A percentile compares a stretch with the other conserved stretches of the same genome.
Evolutionary conservation across 306 rosid genomes (phyloP).

Genomic region (Arachis hypogaea): DNA sequence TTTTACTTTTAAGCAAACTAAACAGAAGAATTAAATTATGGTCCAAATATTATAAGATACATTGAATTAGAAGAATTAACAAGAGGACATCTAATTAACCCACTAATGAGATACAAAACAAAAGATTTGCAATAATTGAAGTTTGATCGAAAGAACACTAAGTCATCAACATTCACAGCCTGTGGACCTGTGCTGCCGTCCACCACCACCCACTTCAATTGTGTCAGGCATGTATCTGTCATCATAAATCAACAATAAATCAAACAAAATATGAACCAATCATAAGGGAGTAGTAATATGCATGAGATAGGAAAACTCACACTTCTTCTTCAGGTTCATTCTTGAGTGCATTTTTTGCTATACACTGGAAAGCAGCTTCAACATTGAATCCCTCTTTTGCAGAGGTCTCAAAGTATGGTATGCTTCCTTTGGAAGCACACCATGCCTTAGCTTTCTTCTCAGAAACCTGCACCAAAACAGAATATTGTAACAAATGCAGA

Average conservation of each 20-base stretch:
- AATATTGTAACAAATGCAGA: not conserved
- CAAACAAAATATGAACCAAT: not conserved
- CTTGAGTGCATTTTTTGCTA: slow-evolving; percentile 96
- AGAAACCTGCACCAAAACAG: slow-evolving; percentile 62
- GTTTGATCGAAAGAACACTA: slow-evolving; percentile 20
- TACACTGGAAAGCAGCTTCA: slow-evolving; percentile 96
- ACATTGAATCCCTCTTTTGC: slow-evolving; percentile 99
- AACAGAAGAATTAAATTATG: no score
- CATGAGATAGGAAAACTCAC: slow-evolving; percentile 51
- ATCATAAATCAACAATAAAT: slow-evolving; percentile 33
- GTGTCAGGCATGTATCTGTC: slow-evolving; percentile 87
- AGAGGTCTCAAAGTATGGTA: slow-evolving; percentile 96
- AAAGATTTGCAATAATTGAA: slow-evolving; percentile 20
- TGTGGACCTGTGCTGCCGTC: slow-evolving; percentile 81
- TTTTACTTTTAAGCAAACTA: no score
- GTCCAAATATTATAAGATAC: no score
- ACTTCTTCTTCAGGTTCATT: slow-evolving; percentile 99
- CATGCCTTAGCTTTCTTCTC: slow-evolving; percentile 99
- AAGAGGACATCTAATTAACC: slow-evolving; percentile 10
- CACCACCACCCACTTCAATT: slow-evolving; percentile 71
- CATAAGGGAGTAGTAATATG: not conserved
- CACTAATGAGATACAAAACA: slow-evolving; percentile 42
- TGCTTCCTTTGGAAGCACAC: slow-evolving; percentile 99
- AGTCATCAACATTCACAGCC: slow-evolving; percentile 75
- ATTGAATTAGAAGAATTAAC: not conserved